Percentiles rank a stretch among this genome's conserved stretches.
Conservation (phyloP, 2,329 filamentous ascomycete species). For the Xylariaceae sp. region DNA sequence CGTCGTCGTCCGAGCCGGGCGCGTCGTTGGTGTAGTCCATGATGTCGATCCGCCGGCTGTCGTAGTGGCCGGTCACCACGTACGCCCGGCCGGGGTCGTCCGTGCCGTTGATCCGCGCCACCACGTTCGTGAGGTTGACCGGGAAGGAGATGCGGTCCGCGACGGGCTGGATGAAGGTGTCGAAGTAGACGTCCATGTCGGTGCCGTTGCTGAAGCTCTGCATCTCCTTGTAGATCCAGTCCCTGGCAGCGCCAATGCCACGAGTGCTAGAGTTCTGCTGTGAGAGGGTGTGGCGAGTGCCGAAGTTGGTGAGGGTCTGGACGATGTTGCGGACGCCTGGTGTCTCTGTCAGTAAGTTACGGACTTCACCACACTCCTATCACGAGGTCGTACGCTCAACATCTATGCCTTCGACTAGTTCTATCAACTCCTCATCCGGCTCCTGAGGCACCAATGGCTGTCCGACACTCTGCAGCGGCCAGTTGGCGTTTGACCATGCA, state of each 20-base stretch:
- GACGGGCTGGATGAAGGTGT: slow-evolving; percentile 42
- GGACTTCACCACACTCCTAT: no score
- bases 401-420: no score
- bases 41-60: slow-evolving; percentile 42
- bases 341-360: no score
- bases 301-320: no score
- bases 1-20: slow-evolving; percentile 52
- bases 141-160: slow-evolving; percentile 40
- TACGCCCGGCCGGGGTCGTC: slow-evolving; percentile 37
- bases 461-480: no score
- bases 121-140: slow-evolving; percentile 45
- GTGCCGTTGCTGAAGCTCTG: slow-evolving; percentile 36
- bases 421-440: no score
- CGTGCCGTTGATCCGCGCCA: slow-evolving; percentile 42
- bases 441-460: no score
- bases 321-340: no score
- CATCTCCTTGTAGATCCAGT: slow-evolving; percentile 48
- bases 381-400: no score
- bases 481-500: no score
- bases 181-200: slow-evolving; percentile 43
- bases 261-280: slow-evolving; percentile 40
- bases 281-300: slow-evolving; percentile 49
- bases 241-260: slow-evolving; percentile 49
- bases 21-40: slow-evolving; percentile 44
- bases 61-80: slow-evolving; percentile 49